Percentiles rank a stretch among this genome's conserved stretches.
These are phyloP conservation scores for Golubevia sp. DNA, from an alignment of 1,284 basidiomycete genomes.

Conservation along the genomic window DNA sequence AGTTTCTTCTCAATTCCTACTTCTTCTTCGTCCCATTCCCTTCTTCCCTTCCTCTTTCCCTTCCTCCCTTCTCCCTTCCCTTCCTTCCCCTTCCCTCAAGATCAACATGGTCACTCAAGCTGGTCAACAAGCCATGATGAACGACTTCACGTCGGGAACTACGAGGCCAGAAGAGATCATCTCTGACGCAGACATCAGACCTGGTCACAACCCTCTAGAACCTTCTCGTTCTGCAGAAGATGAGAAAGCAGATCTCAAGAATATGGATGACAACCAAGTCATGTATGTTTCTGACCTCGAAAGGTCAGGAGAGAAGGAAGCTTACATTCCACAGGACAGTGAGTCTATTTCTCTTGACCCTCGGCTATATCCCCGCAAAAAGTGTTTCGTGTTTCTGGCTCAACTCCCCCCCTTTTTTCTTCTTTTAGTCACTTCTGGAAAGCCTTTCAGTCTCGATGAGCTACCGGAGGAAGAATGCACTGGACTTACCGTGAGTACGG, in stretches of 20 bases:
- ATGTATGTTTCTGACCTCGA: not conserved
- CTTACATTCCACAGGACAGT: not conserved
- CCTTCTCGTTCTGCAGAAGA: not conserved
- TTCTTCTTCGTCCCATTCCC: not conserved
- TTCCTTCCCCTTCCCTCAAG: not conserved
- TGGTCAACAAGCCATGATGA: not conserved
- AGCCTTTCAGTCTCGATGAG: constrained; percentile 29
- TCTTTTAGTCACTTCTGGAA: constrained; percentile 9
- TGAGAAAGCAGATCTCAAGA: not conserved
- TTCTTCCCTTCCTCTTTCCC: not conserved
- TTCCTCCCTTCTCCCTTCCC: not conserved
- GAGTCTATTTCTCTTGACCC: not conserved
- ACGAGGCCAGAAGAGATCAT: not conserved
- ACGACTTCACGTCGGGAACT: not conserved
- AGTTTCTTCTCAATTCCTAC: no score
- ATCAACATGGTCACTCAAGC: not conserved
- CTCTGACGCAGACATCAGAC: not conserved
- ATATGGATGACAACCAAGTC: not conserved
- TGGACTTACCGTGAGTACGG: constrained; percentile 28
- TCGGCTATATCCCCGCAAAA: no score
- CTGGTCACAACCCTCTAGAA: not conserved
- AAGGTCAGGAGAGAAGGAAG: not conserved
- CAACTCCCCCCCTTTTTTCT: no score
- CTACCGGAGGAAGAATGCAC: constrained; percentile 28
- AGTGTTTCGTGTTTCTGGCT: no score